These are phyloP conservation scores for Suhomyces wounanorum DNA, from an alignment of 1,139 yeast genomes.

Conservation along the genomic window DNA sequence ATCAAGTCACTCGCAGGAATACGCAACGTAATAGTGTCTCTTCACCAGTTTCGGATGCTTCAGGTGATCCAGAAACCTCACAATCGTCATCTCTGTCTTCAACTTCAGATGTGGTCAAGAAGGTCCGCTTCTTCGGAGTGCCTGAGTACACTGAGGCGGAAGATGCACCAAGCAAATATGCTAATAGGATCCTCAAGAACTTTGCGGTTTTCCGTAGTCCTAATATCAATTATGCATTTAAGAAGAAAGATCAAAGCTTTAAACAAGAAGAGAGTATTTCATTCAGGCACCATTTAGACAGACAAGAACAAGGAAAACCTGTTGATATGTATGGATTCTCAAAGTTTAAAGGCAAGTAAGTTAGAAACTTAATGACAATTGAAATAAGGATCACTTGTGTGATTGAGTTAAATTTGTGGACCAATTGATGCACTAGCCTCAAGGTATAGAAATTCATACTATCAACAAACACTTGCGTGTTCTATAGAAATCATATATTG, in stretches of 20 bases:
- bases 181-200: conserved; percentile 49
- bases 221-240: conserved; percentile 23
- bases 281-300: conserved; percentile 39
- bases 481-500: neutral
- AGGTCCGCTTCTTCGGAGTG: conserved; percentile 56
- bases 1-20: conserved; percentile 36
- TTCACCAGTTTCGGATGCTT: conserved; percentile 13
- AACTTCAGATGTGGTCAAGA: conserved; percentile 28
- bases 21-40: conserved; percentile 35
- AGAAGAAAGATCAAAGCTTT: conserved; percentile 45
- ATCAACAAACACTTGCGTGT: neutral
- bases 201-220: conserved; percentile 42
- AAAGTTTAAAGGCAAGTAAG: conserved; percentile 16
- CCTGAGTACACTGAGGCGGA: conserved; percentile 54
- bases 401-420: neutral
- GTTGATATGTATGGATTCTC: conserved; percentile 13
- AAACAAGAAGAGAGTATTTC: conserved; percentile 56
- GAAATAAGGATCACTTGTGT: neutral
- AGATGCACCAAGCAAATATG: conserved; percentile 55
- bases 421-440: neutral
- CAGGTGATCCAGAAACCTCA: conserved; percentile 1
- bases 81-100: conserved; percentile 16
- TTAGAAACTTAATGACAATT: conserved; percentile 3
- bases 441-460: neutral
- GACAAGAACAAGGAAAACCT: conserved; percentile 4